phyloP scores from a whole-genome alignment of 768 basidiomycete genomes.

The Termitomyces sp. region DNA sequence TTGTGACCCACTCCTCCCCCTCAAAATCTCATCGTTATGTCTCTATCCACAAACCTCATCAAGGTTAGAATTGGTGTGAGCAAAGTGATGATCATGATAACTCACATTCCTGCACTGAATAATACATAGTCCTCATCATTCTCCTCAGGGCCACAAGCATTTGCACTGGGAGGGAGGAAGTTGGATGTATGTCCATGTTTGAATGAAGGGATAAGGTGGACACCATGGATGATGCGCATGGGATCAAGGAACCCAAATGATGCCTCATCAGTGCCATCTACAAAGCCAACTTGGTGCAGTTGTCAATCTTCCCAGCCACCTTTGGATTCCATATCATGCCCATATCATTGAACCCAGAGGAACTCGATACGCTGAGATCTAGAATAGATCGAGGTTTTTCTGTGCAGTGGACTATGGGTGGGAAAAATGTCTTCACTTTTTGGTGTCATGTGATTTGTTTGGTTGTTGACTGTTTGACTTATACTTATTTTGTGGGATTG shows the following conservation, averaged over 20 bases:
- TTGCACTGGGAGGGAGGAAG: neutral
- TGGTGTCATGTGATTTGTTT: no score
- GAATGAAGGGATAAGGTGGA: conserved; percentile 11
- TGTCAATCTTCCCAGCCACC: conserved; percentile 21
- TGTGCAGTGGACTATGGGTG: no score
- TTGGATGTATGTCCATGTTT: neutral
- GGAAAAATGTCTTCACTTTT: no score
- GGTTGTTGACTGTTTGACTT: no score
- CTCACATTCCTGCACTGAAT: neutral
- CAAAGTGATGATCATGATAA: neutral
- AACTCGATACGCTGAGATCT: no score
- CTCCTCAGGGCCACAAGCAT: neutral
- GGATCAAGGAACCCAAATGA: conserved; percentile 45
- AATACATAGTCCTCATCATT: neutral
- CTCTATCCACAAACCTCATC: neutral
- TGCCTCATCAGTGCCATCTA: conserved; percentile 18
- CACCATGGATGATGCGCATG: conserved; percentile 24
- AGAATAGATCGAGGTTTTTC: no score
- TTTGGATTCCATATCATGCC: conserved; percentile 17
- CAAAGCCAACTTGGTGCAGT: conserved; percentile 33
- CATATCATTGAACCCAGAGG: conserved; percentile 38
- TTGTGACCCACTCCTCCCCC: neutral
- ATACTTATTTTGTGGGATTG: no score
- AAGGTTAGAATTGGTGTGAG: no score
- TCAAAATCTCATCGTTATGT: neutral